These are phyloP conservation scores for Myxozyma vanderwaltii DNA, from an alignment of 805 yeast genomes.

Conservation along the genomic window DNA sequence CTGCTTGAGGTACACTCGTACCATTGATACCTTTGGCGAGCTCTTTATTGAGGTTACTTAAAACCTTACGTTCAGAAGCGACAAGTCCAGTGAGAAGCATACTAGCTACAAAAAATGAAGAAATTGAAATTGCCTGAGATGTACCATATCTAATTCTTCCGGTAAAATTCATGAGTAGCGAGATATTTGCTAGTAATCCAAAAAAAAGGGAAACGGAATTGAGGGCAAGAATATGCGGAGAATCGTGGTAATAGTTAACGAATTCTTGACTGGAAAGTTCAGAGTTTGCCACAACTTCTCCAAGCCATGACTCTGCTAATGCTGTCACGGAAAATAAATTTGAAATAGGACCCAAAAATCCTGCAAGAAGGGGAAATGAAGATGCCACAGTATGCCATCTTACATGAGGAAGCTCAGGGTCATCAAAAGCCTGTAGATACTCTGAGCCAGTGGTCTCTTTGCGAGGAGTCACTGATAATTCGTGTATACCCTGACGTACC, in stretches of 20 bases:
- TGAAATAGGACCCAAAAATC: slow-evolving; percentile 78
- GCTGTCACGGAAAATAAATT: slow-evolving; percentile 74
- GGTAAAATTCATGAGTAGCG: slow-evolving; percentile 71
- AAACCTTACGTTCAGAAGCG: not conserved
- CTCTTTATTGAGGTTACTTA: not conserved
- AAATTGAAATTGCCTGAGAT: slow-evolving; percentile 63
- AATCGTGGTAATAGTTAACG: slow-evolving; percentile 38
- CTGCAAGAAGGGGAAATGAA: slow-evolving; percentile 72
- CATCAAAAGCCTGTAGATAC: not conserved
- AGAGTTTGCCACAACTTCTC: not conserved
- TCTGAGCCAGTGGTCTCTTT: not conserved
- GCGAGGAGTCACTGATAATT: not conserved
- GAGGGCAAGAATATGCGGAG: slow-evolving; percentile 51
- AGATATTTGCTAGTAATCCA: slow-evolving; percentile 68
- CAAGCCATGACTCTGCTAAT: slow-evolving; percentile 68
- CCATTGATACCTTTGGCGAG: not conserved
- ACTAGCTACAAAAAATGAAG: slow-evolving; percentile 66
- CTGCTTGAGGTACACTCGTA: slow-evolving; percentile 8
- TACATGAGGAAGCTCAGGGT: slow-evolving; percentile 8
- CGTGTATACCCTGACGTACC: too few species aligned
- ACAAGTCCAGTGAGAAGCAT: slow-evolving; percentile 52
- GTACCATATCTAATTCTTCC: slow-evolving; percentile 57
- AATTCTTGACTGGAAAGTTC: not conserved
- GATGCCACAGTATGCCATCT: slow-evolving; percentile 59
- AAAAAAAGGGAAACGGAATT: slow-evolving; percentile 64